phyloP scores from a whole-genome alignment of 805 yeast species.

The Yarrowia sp. region DNA sequence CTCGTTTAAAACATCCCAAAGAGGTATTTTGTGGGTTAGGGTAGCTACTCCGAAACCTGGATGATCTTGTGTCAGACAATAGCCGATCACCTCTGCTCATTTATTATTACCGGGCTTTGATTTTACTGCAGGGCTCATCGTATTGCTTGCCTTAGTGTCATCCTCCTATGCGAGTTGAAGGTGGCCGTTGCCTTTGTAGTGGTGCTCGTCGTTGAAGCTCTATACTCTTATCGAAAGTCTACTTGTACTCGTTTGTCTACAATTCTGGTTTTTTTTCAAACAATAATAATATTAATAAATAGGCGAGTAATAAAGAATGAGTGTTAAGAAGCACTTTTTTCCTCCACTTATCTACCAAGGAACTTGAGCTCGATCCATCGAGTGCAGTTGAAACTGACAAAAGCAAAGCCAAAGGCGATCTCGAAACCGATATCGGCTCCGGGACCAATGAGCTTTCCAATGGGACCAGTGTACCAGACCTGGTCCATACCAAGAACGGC shows the following conservation, averaged over 20 bases:
- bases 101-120: not conserved
- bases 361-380: conserved; percentile 75
- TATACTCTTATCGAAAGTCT: too few species aligned
- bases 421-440: conserved; percentile 93
- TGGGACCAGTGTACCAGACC: conserved; percentile 79
- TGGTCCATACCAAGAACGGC: conserved; percentile 88
- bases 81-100: not conserved
- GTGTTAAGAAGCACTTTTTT: conserved; percentile 33
- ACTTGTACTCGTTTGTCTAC: not conserved
- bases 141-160: not conserved
- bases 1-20: too few species aligned
- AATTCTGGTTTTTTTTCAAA: not conserved
- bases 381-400: conserved; percentile 62
- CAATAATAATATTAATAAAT: conserved; percentile 17
- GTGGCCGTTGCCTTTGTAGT: too few species aligned
- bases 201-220: too few species aligned
- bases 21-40: not conserved
- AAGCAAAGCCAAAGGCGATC: conserved; percentile 71
- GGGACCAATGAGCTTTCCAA: conserved; percentile 66
- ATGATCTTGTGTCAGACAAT: not conserved
- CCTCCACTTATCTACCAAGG: conserved; percentile 51
- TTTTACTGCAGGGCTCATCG: not conserved
- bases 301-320: conserved; percentile 13
- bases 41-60: not conserved
- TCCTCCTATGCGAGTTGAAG: too few species aligned